A percentile compares a stretch with the other conserved stretches of the same genome.
These are phyloP conservation scores for Mycena amicta DNA, from an alignment of 768 basidiomycete genomes.

Conservation along the genomic window DNA sequence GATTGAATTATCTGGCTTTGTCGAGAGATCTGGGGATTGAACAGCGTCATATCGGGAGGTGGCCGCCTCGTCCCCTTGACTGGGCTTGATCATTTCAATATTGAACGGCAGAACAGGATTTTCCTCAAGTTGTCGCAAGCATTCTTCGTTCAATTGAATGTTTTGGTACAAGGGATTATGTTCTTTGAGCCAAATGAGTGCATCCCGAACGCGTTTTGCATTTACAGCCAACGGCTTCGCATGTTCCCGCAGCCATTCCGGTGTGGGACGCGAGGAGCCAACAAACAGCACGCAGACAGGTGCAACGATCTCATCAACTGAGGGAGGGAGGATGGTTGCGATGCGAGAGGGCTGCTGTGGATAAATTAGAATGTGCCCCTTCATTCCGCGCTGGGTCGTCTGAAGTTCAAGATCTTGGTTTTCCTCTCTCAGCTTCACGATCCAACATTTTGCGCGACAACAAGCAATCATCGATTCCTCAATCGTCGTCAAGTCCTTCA, in stretches of 20 bases:
- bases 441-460: constrained; percentile 13
- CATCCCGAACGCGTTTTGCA: constrained; percentile 2
- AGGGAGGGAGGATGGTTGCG: background rate
- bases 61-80: background rate
- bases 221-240: constrained; percentile 9
- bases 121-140: background rate
- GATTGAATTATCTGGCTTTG: background rate
- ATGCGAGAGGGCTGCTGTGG: constrained; percentile 4
- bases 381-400: constrained; percentile 1
- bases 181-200: constrained; percentile 4
- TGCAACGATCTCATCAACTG: background rate
- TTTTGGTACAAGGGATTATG: constrained; percentile 13
- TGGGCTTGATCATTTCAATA: constrained; percentile 2
- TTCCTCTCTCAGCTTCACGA: constrained; percentile 3
- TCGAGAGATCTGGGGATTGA: background rate
- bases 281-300: constrained; percentile 6
- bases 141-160: constrained; percentile 3
- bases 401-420: constrained; percentile 20
- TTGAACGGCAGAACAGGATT: constrained; percentile 8
- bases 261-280: background rate
- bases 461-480: constrained; percentile 16
- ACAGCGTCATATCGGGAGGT: background rate
- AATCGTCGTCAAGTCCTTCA: constrained; percentile 9
- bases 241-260: constrained; percentile 9
- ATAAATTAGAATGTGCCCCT: constrained; percentile 7